Conservation (phyloP, 768 basidiomycete species). For the Trichaptum fuscoviolaceum region DNA sequence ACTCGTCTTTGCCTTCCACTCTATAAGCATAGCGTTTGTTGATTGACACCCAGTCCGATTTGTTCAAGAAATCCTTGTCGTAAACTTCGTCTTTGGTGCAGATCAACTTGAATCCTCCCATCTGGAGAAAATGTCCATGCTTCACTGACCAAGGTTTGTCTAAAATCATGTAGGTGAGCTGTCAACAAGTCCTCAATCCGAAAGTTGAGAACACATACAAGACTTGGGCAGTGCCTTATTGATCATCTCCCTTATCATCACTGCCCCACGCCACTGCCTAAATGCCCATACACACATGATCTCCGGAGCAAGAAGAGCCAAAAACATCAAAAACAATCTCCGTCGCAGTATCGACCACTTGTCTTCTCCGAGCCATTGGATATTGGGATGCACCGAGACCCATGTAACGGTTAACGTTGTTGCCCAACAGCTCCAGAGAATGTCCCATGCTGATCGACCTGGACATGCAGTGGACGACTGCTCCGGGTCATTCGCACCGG, state of each 20-base stretch:
- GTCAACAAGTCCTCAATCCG: background rate
- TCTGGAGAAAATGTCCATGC: background rate
- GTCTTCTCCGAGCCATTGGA: background rate
- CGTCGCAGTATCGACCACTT: background rate
- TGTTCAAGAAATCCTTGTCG: background rate
- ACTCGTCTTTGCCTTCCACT: background rate
- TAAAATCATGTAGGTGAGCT: background rate
- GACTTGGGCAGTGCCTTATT: background rate
- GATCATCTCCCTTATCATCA: background rate
- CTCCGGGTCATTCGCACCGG: background rate
- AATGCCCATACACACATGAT: constrained; percentile 8
- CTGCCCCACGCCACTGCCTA: constrained; percentile 7
- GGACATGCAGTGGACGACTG: background rate
- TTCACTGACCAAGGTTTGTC: background rate
- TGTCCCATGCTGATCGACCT: background rate
- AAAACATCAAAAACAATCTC: background rate
- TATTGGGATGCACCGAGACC: background rate
- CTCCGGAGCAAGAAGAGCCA: constrained; percentile 9
- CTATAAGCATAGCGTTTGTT: background rate
- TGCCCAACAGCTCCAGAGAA: background rate
- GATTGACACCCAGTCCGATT: background rate
- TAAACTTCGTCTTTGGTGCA: background rate
- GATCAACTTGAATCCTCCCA: background rate
- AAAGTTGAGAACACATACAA: background rate
- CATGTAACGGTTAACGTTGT: background rate